A percentile compares a stretch with the other conserved stretches of the same genome.
Conservation (phyloP, 108 stramenopile species). For the Craspedostauros australis region DNA sequence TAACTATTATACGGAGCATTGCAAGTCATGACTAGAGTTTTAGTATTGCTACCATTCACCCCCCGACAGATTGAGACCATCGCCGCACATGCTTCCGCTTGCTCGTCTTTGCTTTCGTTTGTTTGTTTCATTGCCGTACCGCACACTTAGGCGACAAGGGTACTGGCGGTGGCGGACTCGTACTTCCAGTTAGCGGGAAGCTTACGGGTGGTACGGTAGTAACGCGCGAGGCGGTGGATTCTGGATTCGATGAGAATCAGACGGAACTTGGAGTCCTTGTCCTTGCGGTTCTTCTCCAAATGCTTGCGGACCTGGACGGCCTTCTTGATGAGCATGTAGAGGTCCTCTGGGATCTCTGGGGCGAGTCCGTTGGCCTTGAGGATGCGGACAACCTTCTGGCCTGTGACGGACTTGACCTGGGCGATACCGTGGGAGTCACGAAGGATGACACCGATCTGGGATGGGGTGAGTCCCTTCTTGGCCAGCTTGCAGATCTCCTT, state of each 20-base stretch:
- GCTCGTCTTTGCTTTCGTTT: no score
- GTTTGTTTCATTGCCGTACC: no score
- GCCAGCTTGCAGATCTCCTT: conserved; percentile 98
- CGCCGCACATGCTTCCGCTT: no score
- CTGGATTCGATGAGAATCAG: conserved; percentile 99
- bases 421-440: conserved; percentile 97
- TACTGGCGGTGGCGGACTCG: conserved; percentile 95
- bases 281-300: conserved; percentile 98
- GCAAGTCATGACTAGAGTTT: no score
- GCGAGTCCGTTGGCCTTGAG: conserved; percentile 99
- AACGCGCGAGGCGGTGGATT: conserved; percentile 97
- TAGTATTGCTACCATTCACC: no score
- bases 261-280: conserved; percentile 99
- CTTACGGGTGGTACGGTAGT: conserved; percentile 99
- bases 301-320: conserved; percentile 99
- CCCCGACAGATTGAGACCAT: no score
- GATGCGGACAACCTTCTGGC: conserved; percentile 98
- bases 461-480: conserved; percentile 99
- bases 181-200: conserved; percentile 99
- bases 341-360: conserved; percentile 99
- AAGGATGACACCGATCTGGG: conserved; percentile 98
- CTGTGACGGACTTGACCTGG: conserved; percentile 96
- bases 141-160: conserved; percentile 99
- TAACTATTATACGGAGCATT: no score
- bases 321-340: conserved; percentile 99